Percentiles rank a stretch among this genome's conserved stretches.
Evolutionary conservation across 108 stramenopile species (phyloP).

Genomic region (Cyclotella choctawhatcheeana): DNA sequence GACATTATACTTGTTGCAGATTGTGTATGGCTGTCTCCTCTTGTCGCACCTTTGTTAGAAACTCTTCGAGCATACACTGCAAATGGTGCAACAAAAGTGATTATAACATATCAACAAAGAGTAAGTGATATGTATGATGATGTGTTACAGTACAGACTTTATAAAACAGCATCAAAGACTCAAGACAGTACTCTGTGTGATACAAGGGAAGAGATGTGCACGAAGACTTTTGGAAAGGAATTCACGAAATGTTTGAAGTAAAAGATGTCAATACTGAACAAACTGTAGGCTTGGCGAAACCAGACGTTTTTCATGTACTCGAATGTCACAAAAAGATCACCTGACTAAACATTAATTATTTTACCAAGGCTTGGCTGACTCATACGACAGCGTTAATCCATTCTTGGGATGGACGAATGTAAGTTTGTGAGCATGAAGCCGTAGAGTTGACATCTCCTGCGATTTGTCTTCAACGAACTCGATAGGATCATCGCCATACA

Average conservation of each 20-base stretch:
- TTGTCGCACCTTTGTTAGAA: slow-evolving; percentile 62
- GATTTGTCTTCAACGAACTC: slow-evolving; percentile 26
- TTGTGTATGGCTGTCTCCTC: slow-evolving; percentile 69
- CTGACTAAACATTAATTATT: not conserved
- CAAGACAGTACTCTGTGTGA: no score
- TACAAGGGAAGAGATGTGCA: slow-evolving; percentile 42
- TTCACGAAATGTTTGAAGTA: slow-evolving; percentile 45
- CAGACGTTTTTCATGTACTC: slow-evolving; percentile 48
- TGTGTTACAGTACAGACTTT: not conserved
- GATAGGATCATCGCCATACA: slow-evolving; percentile 61
- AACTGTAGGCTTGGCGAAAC: slow-evolving; percentile 35
- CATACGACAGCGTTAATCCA: slow-evolving; percentile 34
- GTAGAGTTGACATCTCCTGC: slow-evolving; percentile 24
- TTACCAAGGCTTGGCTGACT: slow-evolving; percentile 38
- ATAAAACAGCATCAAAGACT: no score
- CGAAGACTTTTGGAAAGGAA: slow-evolving; percentile 43
- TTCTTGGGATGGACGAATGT: slow-evolving; percentile 56
- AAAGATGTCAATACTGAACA: slow-evolving; percentile 35
- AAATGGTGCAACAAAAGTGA: slow-evolving; percentile 28
- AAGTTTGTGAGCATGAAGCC: slow-evolving; percentile 59
- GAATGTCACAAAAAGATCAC: slow-evolving; percentile 28
- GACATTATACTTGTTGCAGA: slow-evolving; percentile 72
- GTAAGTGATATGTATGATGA: no score
- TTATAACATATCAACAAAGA: slow-evolving; percentile 67
- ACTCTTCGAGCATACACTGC: slow-evolving; percentile 45